Percentiles rank a stretch among this genome's conserved stretches.
These are phyloP conservation scores for Stipa capillata DNA, from an alignment of 176 grass and related monocot genomes.

Conservation along the genomic window DNA sequence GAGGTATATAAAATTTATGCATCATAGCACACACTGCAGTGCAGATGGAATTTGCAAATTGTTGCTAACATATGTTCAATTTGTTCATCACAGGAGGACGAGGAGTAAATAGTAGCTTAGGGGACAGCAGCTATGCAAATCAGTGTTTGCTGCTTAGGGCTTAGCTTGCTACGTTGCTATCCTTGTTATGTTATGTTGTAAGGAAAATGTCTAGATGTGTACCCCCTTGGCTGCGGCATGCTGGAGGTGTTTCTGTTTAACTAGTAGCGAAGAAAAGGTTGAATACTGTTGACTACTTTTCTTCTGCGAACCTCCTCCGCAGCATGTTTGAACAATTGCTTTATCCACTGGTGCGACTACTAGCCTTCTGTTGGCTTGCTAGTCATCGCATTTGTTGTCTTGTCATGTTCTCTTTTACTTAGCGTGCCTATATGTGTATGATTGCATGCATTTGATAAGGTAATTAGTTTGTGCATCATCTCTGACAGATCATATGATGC, in stretches of 20 bases:
- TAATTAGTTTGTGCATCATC: too few species aligned
- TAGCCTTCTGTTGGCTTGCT: background rate
- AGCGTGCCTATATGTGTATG: too few species aligned
- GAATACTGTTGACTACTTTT: constrained; percentile 21
- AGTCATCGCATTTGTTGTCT: background rate
- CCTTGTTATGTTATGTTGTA: constrained; percentile 28
- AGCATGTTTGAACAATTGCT: constrained; percentile 11
- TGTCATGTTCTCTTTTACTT: background rate
- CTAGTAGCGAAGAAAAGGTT: constrained; percentile 1
- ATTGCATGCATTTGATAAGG: too few species aligned
- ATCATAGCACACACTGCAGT: background rate
- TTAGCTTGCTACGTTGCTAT: constrained; percentile 26
- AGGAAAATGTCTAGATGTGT: constrained; percentile 25
- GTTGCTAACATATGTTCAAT: constrained; percentile 23
- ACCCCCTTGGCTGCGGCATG: constrained; percentile 8
- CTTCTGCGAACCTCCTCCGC: background rate
- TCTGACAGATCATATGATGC: too few species aligned
- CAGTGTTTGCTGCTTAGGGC: constrained; percentile 26
- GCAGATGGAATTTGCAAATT: background rate
- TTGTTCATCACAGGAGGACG: constrained; percentile 42
- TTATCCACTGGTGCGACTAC: constrained; percentile 7
- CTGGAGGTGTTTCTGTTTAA: constrained; percentile 15
- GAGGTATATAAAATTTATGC: constrained; percentile 34
- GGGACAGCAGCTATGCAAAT: constrained; percentile 21
- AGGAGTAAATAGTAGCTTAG: constrained; percentile 57